Conservation (phyloP, 345 rosid genomes). For the Passiflora organensis region DNA sequence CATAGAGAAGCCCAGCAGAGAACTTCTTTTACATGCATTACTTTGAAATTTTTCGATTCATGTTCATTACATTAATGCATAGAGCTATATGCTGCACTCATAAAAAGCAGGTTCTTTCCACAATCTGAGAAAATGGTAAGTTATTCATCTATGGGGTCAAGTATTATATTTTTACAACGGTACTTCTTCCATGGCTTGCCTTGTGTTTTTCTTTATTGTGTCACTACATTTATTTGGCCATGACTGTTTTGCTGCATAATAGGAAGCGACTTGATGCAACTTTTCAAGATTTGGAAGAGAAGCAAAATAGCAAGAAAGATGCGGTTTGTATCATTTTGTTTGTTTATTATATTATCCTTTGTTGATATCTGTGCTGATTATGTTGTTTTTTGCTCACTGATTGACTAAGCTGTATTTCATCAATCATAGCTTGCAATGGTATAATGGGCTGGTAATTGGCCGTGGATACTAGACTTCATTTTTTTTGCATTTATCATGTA, state of each 20-base stretch:
- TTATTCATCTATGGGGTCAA: too few species aligned
- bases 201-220: background rate
- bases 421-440: too few species aligned
- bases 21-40: too few species aligned
- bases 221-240: background rate
- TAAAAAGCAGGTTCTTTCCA: too few species aligned
- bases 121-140: too few species aligned
- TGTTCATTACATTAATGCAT: too few species aligned
- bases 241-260: background rate
- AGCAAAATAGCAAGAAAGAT: slow-evolving; percentile 88
- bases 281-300: slow-evolving; percentile 88
- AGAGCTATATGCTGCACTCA: too few species aligned
- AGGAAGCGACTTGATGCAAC: slow-evolving; percentile 90
- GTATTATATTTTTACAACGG: background rate
- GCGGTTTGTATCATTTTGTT: slow-evolving; percentile 41
- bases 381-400: background rate
- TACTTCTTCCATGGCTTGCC: background rate
- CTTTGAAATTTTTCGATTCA: too few species aligned
- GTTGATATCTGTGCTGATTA: background rate
- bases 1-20: too few species aligned
- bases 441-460: too few species aligned
- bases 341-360: background rate
- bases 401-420: too few species aligned
- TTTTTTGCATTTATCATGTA: background rate
- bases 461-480: background rate